Percentiles rank a stretch among this genome's conserved stretches.
Evolutionary conservation across 345 rosid species (phyloP).

Genomic region (Brassica juncea): DNA sequence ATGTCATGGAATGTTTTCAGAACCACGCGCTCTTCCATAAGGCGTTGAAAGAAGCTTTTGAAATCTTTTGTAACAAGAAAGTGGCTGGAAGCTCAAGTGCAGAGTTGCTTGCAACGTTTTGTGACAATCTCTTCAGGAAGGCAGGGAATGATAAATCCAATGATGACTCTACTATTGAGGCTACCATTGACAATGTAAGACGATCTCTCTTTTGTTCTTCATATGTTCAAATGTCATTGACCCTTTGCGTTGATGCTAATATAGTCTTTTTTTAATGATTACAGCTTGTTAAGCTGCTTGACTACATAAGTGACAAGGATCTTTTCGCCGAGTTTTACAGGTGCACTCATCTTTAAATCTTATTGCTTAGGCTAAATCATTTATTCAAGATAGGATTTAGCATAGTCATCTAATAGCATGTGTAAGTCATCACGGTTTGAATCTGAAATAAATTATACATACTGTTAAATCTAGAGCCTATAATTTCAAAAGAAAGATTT

Average conservation of each 20-base stretch:
- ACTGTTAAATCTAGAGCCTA: too few species aligned
- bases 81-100: conserved; percentile 42
- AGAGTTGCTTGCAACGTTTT: conserved; percentile 38
- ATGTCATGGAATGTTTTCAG: conserved; percentile 27
- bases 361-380: background rate
- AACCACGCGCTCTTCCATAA: conserved; percentile 24
- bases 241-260: background rate
- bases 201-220: background rate
- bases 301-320: conserved; percentile 71
- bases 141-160: conserved; percentile 26
- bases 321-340: conserved; percentile 74
- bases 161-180: conserved; percentile 30
- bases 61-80: conserved; percentile 40
- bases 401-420: too few species aligned
- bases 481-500: background rate
- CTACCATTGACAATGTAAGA: conserved; percentile 32
- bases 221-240: background rate
- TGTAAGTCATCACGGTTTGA: too few species aligned
- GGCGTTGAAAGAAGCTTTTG: conserved; percentile 41
- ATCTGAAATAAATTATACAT: too few species aligned
- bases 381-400: background rate
- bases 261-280: background rate
- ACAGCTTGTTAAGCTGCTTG: conserved; percentile 68
- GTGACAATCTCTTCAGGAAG: conserved; percentile 39
- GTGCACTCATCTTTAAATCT: background rate